Conservation (phyloP, 2,329 filamentous ascomycete genomes). For the Tolypocladium ovalisporum region DNA sequence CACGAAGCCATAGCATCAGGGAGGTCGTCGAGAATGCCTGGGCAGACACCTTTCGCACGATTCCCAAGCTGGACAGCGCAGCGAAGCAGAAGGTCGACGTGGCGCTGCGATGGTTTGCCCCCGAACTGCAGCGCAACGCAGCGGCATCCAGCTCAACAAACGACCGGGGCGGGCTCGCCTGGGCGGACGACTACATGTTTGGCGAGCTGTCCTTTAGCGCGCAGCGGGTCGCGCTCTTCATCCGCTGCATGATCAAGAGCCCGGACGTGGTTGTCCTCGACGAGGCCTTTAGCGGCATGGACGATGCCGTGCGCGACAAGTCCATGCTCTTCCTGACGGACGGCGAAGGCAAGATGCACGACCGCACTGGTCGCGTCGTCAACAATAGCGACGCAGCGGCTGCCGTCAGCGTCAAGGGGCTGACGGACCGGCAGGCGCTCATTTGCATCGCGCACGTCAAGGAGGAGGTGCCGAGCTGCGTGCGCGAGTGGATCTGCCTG, state of each 20-base stretch:
- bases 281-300: slow-evolving; percentile 81
- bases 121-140: slow-evolving; percentile 56
- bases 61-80: slow-evolving; percentile 50
- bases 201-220: slow-evolving; percentile 68
- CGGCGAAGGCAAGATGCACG: slow-evolving; percentile 40
- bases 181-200: slow-evolving; percentile 59
- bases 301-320: slow-evolving; percentile 71
- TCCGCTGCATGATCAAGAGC: slow-evolving; percentile 69
- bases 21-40: slow-evolving; percentile 76
- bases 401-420: slow-evolving; percentile 38
- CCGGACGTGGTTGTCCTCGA: slow-evolving; percentile 78
- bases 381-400: slow-evolving; percentile 35
- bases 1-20: slow-evolving; percentile 61
- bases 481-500: slow-evolving; percentile 77
- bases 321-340: slow-evolving; percentile 70
- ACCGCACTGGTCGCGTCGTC: slow-evolving; percentile 23
- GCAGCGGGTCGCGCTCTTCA: slow-evolving; percentile 76
- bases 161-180: slow-evolving; percentile 29
- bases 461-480: slow-evolving; percentile 78
- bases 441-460: slow-evolving; percentile 87
- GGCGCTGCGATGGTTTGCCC: slow-evolving; percentile 64
- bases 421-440: slow-evolving; percentile 64
- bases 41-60: slow-evolving; percentile 74
- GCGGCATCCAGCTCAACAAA: slow-evolving; percentile 7
- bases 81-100: slow-evolving; percentile 54